A percentile compares a stretch with the other conserved stretches of the same genome.
Evolutionary conservation across 2,329 filamentous ascomycete species (phyloP).

Genomic region (Botryotinia calthae): DNA sequence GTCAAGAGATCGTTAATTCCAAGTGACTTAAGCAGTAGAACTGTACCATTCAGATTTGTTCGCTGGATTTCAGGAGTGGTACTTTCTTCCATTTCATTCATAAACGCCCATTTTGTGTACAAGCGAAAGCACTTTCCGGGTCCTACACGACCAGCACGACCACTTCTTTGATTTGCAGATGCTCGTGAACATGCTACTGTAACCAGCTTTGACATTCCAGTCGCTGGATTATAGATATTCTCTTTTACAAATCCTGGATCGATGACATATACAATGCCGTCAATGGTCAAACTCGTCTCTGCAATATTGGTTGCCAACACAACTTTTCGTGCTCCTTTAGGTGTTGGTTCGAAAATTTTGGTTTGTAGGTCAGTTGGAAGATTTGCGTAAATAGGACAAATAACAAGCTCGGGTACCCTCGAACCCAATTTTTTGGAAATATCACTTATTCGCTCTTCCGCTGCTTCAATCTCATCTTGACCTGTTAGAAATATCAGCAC

Average conservation of each 20-base stretch:
- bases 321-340: constrained; percentile 80
- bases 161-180: constrained; percentile 88
- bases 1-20: constrained; percentile 90
- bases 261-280: constrained; percentile 94
- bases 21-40: constrained; percentile 82
- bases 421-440: constrained; percentile 83
- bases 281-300: constrained; percentile 92
- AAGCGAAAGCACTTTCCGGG: constrained; percentile 91
- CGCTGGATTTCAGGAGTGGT: constrained; percentile 92
- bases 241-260: constrained; percentile 95
- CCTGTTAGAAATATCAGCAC: constrained; percentile 94
- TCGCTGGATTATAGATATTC: constrained; percentile 86
- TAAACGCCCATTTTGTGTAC: constrained; percentile 90
- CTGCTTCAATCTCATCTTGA: constrained; percentile 92
- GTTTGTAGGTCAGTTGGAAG: constrained; percentile 85
- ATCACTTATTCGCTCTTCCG: constrained; percentile 78
- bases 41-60: constrained; percentile 80
- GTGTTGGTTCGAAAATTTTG: constrained; percentile 93
- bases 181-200: constrained; percentile 90
- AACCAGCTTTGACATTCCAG: constrained; percentile 87
- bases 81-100: constrained; percentile 91
- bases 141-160: constrained; percentile 86
- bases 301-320: constrained; percentile 96
- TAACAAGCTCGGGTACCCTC: constrained; percentile 80
- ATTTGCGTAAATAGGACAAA: constrained; percentile 93